phyloP scores from a whole-genome alignment of 805 yeast species.

The Saturnispora kantuleensis region DNA sequence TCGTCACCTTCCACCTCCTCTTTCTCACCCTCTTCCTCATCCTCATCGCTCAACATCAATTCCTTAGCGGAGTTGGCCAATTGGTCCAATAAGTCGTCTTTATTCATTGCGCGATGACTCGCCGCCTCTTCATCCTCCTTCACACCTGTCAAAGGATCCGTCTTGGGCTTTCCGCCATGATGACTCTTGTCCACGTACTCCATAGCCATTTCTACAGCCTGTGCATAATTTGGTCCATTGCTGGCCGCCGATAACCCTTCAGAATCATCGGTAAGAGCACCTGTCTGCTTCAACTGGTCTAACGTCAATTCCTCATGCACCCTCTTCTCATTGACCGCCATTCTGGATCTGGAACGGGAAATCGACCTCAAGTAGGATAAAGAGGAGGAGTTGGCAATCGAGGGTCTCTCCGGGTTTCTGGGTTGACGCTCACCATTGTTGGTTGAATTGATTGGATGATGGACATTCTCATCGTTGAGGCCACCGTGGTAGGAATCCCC shows the following conservation, averaged over 20 bases:
- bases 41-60: constrained; percentile 14
- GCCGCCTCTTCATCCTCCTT: constrained; percentile 13
- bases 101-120: constrained; percentile 13
- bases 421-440: constrained; percentile 32
- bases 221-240: constrained; percentile 39
- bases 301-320: constrained; percentile 23
- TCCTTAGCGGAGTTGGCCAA: constrained; percentile 12
- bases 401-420: constrained; percentile 27
- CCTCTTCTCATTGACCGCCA: constrained; percentile 27
- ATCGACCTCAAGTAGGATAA: constrained; percentile 53
- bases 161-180: constrained; percentile 16
- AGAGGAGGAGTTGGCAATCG: constrained; percentile 28
- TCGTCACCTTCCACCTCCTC: constrained; percentile 2
- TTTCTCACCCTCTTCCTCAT: constrained; percentile 14
- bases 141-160: constrained; percentile 15
- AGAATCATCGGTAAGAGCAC: constrained; percentile 36
- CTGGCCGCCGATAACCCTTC: constrained; percentile 36
- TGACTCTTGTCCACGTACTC: constrained; percentile 21
- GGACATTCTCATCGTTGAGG: constrained; percentile 28
- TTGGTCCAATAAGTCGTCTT: constrained; percentile 10
- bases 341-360: constrained; percentile 54
- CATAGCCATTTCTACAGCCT: constrained; percentile 39
- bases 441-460: constrained; percentile 1
- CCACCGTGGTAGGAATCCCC: constrained; percentile 69
- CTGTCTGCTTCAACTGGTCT: constrained; percentile 43